Base-by-base conservation (phyloP, 305 asterid genomes). In the Coffea humblotiana region DNA sequence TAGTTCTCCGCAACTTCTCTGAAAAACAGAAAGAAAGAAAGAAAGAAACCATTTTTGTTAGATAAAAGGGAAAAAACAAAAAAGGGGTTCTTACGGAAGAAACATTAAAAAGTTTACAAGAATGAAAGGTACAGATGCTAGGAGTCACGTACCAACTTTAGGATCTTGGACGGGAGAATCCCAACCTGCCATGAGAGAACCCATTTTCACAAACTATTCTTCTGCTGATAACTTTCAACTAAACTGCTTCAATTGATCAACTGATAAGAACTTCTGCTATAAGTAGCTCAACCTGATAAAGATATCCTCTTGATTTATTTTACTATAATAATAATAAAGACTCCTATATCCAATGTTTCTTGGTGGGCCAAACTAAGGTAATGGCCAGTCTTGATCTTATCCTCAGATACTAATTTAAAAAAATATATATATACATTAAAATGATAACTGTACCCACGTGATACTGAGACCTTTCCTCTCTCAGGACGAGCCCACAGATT, bases 101-200 rank as follows among this genome's bases (percentile, higher is more conserved):
- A 40, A 37, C 19, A 47, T 49, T 65, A 56, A 72, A 14, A 11
- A 75, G 47, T 37, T 11, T 27, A 25, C 10, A 82, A 14, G 63
- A 13, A 73, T 3, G 16, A 16, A 40, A 13, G 0, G 2, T 25
- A 32, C 32, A 23, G 67, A 61, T 61, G 32, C 2, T 60, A 23
- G 52, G 14, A 45, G 54, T 0, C 71, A 88, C 80, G 75, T 78
- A 94, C 98, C 97, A 73, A 51, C 12, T 72, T 90, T 83, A 45
- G 92, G 91, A 80, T 90, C 90, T 43, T 80, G n/a, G 52, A 65
- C 84, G 21, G 74, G 90, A 72, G 97, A 91, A 71, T 82, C 96
- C 98, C 98, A 94, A 83, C 97, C 97, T 29, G 94, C 90, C 97
- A 93, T 91, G 35, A 94, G 97, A 87, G 98, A 94, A 84, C 98